phyloP scores from a whole-genome alignment of 2,329 filamentous ascomycete genomes.

The Pseudophaeomoniella oleicola region DNA sequence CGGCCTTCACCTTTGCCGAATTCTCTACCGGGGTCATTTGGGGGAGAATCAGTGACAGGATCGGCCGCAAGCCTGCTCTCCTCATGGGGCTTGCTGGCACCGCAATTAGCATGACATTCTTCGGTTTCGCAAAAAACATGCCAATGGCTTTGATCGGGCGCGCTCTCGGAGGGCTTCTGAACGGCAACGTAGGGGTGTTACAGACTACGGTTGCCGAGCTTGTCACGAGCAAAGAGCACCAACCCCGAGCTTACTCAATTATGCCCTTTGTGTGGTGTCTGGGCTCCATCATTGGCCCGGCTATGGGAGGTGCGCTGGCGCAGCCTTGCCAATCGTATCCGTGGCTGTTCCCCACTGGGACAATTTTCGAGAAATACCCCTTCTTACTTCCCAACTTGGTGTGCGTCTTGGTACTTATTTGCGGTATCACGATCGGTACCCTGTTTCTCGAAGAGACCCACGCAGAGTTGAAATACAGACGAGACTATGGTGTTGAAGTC shows the following conservation, averaged over 20 bases:
- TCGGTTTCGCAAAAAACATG: slow-evolving; percentile 77
- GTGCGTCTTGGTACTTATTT: slow-evolving; percentile 61
- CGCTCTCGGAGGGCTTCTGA: slow-evolving; percentile 77
- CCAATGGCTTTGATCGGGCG: slow-evolving; percentile 73
- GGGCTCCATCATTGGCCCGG: slow-evolving; percentile 85
- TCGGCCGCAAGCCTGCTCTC: slow-evolving; percentile 85
- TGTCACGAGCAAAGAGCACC: slow-evolving; percentile 83
- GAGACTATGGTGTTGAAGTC: slow-evolving; percentile 61
- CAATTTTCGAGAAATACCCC: slow-evolving; percentile 73
- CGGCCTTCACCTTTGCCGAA: slow-evolving; percentile 88
- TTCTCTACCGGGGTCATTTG: slow-evolving; percentile 86
- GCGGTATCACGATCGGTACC: slow-evolving; percentile 64
- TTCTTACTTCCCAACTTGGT: slow-evolving; percentile 90
- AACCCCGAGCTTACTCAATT: slow-evolving; percentile 86
- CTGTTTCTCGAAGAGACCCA: slow-evolving; percentile 93
- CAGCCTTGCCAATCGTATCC: slow-evolving; percentile 77
- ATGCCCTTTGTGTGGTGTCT: slow-evolving; percentile 99
- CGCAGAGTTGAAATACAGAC: slow-evolving; percentile 58
- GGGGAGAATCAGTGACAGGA: slow-evolving; percentile 80
- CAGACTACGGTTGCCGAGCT: slow-evolving; percentile 93
- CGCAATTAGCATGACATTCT: slow-evolving; percentile 79
- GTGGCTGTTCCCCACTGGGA: slow-evolving; percentile 52
- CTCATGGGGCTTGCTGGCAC: slow-evolving; percentile 83
- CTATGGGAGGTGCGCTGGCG: slow-evolving; percentile 79
- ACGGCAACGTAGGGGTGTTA: slow-evolving; percentile 91